Conservation (phyloP, 2,329 filamentous ascomycete species). For the Pseudogymnoascus sp. region DNA sequence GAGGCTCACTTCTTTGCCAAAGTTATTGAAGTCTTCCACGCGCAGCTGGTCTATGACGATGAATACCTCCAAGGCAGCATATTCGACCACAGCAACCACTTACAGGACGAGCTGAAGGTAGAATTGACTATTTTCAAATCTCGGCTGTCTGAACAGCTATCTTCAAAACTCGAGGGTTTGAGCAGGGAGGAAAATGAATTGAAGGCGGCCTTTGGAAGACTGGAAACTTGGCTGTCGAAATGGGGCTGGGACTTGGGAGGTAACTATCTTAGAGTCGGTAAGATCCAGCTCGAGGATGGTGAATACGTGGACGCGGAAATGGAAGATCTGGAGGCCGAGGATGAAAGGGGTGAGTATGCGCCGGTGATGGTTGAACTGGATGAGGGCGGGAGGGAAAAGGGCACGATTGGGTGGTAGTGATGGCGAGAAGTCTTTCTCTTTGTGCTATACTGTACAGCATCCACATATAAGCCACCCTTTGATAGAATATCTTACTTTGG, state of each 20-base stretch:
- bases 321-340: slow-evolving; percentile 45
- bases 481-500: neutral
- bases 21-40: slow-evolving; percentile 44
- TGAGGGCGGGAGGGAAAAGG: slow-evolving; percentile 26
- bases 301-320: slow-evolving; percentile 42
- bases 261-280: slow-evolving; percentile 41
- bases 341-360: slow-evolving; percentile 32
- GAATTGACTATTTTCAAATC: slow-evolving; percentile 48
- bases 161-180: slow-evolving; percentile 28
- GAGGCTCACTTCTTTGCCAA: slow-evolving; percentile 38
- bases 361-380: slow-evolving; percentile 28
- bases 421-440: neutral
- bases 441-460: neutral
- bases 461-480: neutral
- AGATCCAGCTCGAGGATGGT: slow-evolving; percentile 45
- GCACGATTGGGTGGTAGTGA: slow-evolving; percentile 25
- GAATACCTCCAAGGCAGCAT: slow-evolving; percentile 37
- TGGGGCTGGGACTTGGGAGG: slow-evolving; percentile 48
- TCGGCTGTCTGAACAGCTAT: slow-evolving; percentile 41
- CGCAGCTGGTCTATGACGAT: slow-evolving; percentile 48
- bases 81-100: slow-evolving; percentile 27
- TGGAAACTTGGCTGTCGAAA: slow-evolving; percentile 41
- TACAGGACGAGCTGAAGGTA: slow-evolving; percentile 33
- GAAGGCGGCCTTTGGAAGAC: slow-evolving; percentile 39
- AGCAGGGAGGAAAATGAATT: slow-evolving; percentile 38